Evolutionary conservation across 2,329 filamentous ascomycete genomes (phyloP).

Genomic region (Cladophialophora carrionii): DNA sequence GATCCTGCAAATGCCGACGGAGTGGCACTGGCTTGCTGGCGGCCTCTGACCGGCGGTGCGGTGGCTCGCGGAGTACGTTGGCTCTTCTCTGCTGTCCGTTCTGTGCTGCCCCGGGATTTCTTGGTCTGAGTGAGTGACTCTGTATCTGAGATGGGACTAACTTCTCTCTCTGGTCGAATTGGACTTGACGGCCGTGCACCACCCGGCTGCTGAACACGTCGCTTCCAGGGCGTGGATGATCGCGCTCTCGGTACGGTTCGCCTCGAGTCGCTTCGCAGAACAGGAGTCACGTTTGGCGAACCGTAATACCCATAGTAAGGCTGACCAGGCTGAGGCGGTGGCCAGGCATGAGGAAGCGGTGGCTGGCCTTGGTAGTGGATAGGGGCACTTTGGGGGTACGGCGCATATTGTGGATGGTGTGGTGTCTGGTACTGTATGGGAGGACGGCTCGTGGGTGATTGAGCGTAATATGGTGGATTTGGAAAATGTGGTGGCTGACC

Average conservation of each 20-base stretch:
- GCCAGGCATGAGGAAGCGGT: slow-evolving; percentile 31
- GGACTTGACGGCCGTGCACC: slow-evolving; percentile 30
- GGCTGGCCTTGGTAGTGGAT: slow-evolving; percentile 32
- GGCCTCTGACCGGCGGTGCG: slow-evolving; percentile 19
- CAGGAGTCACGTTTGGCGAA: slow-evolving; percentile 35
- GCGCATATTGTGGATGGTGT: slow-evolving; percentile 32
- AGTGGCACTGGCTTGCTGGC: slow-evolving; percentile 32
- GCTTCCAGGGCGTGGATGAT: slow-evolving; percentile 39
- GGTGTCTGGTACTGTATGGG: slow-evolving; percentile 33
- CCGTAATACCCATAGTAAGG: slow-evolving; percentile 31
- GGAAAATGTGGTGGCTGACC: slow-evolving; percentile 29
- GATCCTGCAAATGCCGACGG: slow-evolving; percentile 30
- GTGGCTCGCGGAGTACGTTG: slow-evolving; percentile 14
- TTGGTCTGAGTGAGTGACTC: slow-evolving; percentile 28
- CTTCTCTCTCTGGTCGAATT: slow-evolving; percentile 35
- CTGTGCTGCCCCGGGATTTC: slow-evolving; percentile 24
- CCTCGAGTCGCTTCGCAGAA: slow-evolving; percentile 27
- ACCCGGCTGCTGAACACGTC: slow-evolving; percentile 17
- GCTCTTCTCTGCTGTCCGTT: slow-evolving; percentile 15
- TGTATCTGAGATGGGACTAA: slow-evolving; percentile 38
- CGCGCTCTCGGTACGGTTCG: slow-evolving; percentile 17
- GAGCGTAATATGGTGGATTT: slow-evolving; percentile 30
- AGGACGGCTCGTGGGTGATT: slow-evolving; percentile 22
- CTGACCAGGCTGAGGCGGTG: slow-evolving; percentile 27
- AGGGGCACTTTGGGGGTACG: slow-evolving; percentile 36